Percentiles rank a stretch among this genome's conserved stretches.
phyloP scores from a whole-genome alignment of 176 grass and related monocot genomes.

The barley (Hordeum vulgare) region DNA sequence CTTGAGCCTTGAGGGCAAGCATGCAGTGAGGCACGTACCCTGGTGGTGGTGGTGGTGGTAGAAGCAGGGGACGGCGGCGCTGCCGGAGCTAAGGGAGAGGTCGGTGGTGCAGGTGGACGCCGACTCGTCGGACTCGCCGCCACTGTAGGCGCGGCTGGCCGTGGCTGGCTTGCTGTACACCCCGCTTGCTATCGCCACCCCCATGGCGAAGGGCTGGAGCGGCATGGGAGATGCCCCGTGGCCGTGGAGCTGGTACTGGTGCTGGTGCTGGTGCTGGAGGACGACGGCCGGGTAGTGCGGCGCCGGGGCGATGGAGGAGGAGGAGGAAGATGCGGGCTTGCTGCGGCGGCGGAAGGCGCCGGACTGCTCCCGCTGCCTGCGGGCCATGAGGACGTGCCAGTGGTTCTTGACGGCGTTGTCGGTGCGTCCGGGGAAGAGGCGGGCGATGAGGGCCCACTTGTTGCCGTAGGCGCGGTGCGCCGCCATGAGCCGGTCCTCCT shows the following conservation, averaged over 20 bases:
- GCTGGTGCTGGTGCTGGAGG: conserved; percentile 15
- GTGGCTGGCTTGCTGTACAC: conserved; percentile 12
- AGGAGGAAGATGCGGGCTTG: conserved; percentile 22
- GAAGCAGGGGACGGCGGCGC: conserved; percentile 29
- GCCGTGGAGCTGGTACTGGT: neutral
- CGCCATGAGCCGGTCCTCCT: conserved; percentile 71
- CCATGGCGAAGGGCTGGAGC: neutral
- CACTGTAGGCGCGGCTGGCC: conserved; percentile 32
- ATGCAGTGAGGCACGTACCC: conserved; percentile 16
- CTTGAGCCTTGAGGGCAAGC: neutral
- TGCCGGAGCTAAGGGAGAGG: conserved; percentile 58
- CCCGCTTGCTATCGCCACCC: neutral
- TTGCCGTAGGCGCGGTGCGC: conserved; percentile 80
- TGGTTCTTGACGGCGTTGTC: conserved; percentile 98
- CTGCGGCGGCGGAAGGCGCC: conserved; percentile 66
- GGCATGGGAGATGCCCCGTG: neutral
- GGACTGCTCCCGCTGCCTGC: conserved; percentile 60
- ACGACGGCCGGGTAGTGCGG: neutral
- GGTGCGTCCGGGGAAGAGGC: conserved; percentile 78
- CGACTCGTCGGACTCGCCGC: conserved; percentile 65
- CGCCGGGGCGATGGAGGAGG: neutral
- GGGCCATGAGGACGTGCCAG: conserved; percentile 92
- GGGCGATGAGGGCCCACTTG: conserved; percentile 87
- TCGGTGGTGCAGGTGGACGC: conserved; percentile 81
- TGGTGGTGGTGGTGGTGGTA: conserved; percentile 7